A percentile compares a stretch with the other conserved stretches of the same genome.
Evolutionary conservation across 345 rosid species (phyloP).

Genomic region (Firmiana major): DNA sequence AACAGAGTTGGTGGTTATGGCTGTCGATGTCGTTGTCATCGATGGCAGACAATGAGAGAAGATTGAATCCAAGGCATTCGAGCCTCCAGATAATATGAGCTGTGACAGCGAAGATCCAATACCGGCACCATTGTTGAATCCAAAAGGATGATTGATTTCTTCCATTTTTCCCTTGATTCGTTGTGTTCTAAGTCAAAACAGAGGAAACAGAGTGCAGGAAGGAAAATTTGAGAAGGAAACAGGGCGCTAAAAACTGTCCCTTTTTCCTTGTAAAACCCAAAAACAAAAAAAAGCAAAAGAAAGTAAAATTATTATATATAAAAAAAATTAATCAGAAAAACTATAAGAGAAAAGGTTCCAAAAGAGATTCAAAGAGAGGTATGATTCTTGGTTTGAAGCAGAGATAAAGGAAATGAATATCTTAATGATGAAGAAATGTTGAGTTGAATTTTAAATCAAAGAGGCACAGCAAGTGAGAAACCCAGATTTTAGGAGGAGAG

Average conservation of each 20-base stretch:
- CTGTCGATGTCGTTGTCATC: conserved; percentile 21
- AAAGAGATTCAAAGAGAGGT: background rate
- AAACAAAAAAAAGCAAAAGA: conserved; percentile 1
- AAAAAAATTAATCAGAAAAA: background rate
- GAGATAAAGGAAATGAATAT: background rate
- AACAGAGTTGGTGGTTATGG: conserved; percentile 19
- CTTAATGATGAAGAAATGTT: background rate
- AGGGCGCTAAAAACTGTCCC: conserved; percentile 27
- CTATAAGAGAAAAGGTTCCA: background rate
- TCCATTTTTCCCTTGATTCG: conserved; percentile 34
- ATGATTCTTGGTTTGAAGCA: background rate
- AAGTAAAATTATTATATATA: background rate
- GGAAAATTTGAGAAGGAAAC: background rate
- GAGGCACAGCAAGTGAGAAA: background rate
- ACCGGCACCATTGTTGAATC: conserved; percentile 22
- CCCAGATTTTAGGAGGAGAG: background rate
- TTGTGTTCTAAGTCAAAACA: background rate
- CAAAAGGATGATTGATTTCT: conserved; percentile 25
- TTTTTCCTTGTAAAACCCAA: conserved; percentile 16
- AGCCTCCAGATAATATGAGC: conserved; percentile 70
- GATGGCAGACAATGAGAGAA: conserved; percentile 57
- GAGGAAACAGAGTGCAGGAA: background rate
- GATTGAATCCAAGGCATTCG: conserved; percentile 78
- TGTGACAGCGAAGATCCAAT: conserved; percentile 69
- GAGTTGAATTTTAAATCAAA: background rate